Evolutionary conservation across 345 rosid species (phyloP), one percentile per base, ranked within the genome.

Genomic region (Salix viminalis): DNA sequence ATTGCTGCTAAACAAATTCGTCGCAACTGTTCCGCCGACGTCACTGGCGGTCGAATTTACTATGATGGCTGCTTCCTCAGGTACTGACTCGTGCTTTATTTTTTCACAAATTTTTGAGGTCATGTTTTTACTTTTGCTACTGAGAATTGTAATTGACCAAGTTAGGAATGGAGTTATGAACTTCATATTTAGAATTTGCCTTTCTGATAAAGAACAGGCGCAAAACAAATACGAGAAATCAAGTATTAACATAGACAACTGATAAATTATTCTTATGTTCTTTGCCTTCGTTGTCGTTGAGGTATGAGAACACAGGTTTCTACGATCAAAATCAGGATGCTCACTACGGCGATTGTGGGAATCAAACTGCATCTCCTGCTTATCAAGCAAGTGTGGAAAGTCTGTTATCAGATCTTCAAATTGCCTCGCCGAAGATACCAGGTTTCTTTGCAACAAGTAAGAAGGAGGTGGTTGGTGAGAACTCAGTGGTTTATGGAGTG

Each of bases 291-390:
- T 41, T 60, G 67, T 28, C 26, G 65, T 54, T 19, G 1, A 87
- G 88, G 87, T 87, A 83, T 7, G 88, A 87, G 81, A 82, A 85
- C 72, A 80, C 30, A 26, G 32, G 23, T 21, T 87, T 87, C 81
- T 87, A 74, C 3, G 83, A 79, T 13, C 81, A 84, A 52, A 73
- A 87, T 3, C 72, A 60, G 15, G 86, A 80, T 14, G 86, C 80
- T 18, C 70, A 75, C 30, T n/a, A 54, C 1, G 82, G 69, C 26
- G n/a, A 21, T 0, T 87, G 87, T 19, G 86, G 81, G 39, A 82
- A 82, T 32, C 65, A 9, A 32, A 72, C 75, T 1, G 34, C 69
- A 7, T 11, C 58, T 3, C 41, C 26, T n/a, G 76, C 74, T 19
- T 85, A 82, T 50, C 36, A 36, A 46, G 6, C 79, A 7, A 72